Evolutionary conservation across 2,329 filamentous ascomycete species (phyloP).

Genomic region (Pestalotiopsis sp.): DNA sequence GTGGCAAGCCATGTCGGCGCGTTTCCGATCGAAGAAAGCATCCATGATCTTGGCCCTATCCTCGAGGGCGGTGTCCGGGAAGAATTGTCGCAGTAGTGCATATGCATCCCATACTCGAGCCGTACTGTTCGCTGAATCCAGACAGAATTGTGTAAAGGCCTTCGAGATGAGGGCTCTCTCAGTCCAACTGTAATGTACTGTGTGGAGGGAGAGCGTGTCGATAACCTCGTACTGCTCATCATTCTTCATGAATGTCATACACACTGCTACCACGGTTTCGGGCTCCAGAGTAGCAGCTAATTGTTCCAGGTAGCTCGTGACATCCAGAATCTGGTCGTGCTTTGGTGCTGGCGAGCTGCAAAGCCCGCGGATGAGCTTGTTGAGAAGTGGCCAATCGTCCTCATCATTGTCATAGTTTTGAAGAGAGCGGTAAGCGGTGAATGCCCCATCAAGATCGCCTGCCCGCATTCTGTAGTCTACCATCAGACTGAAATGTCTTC

Average conservation of each 20-base stretch:
- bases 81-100: slow-evolving; percentile 66
- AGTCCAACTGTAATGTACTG: slow-evolving; percentile 68
- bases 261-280: slow-evolving; percentile 74
- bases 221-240: slow-evolving; percentile 80
- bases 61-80: slow-evolving; percentile 66
- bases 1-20: slow-evolving; percentile 82
- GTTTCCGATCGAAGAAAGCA: slow-evolving; percentile 75
- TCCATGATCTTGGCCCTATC: slow-evolving; percentile 77
- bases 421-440: slow-evolving; percentile 65
- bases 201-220: slow-evolving; percentile 78
- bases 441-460: slow-evolving; percentile 72
- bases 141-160: slow-evolving; percentile 69
- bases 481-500: slow-evolving; percentile 72
- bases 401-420: slow-evolving; percentile 58
- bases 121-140: slow-evolving; percentile 64
- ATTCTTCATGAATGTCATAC: slow-evolving; percentile 71
- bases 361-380: slow-evolving; percentile 72
- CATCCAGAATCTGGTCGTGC: slow-evolving; percentile 71
- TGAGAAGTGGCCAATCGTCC: slow-evolving; percentile 66
- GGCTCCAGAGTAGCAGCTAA: slow-evolving; percentile 71
- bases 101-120: slow-evolving; percentile 67
- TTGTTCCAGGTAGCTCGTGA: slow-evolving; percentile 74
- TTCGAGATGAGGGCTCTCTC: slow-evolving; percentile 70
- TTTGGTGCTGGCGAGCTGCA: slow-evolving; percentile 63
- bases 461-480: slow-evolving; percentile 76